These are phyloP conservation scores for Sambucus nigra DNA, from an alignment of 129 eudicot genomes.

Conservation along the genomic window DNA sequence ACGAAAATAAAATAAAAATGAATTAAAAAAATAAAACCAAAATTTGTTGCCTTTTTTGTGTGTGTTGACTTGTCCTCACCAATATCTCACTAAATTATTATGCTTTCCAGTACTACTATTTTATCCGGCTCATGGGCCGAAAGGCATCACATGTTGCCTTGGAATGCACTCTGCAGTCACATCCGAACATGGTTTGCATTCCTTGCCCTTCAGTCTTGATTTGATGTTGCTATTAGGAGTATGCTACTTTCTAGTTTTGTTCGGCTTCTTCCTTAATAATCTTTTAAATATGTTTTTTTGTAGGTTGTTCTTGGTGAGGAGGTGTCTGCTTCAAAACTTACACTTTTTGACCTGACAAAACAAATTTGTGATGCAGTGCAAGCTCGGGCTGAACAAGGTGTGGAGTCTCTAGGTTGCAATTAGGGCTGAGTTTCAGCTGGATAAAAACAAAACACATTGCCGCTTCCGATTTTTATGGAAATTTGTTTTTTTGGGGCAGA, in stretches of 20 bases:
- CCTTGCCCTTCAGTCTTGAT: neutral
- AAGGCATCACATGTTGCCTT: conserved; percentile 94
- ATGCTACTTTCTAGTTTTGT: neutral
- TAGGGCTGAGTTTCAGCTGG: neutral
- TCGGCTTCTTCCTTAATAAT: neutral
- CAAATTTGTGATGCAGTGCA: conserved; percentile 98
- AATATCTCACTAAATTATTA: neutral
- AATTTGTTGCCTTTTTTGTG: neutral
- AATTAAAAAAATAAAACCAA: neutral
- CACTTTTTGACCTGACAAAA: conserved; percentile 85
- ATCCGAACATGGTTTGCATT: conserved; percentile 74
- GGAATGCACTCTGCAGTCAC: conserved; percentile 97
- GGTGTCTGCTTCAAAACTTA: conserved; percentile 85
- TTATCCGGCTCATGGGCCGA: conserved; percentile 91
- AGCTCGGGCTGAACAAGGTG: conserved; percentile 80
- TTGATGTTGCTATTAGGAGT: neutral
- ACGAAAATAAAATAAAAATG: too few relatives aligned
- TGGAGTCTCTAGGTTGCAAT: conserved; percentile 6
- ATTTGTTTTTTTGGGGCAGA: too few relatives aligned
- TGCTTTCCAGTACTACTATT: conserved; percentile 70
- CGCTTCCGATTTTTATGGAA: too few relatives aligned
- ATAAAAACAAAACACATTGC: too few relatives aligned
- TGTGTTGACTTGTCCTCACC: neutral
- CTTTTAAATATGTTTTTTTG: conserved; percentile 6
- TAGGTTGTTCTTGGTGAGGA: conserved; percentile 97